Conservation (phyloP, 139 green algal species). For the Monoraphidium neglectum region DNA sequence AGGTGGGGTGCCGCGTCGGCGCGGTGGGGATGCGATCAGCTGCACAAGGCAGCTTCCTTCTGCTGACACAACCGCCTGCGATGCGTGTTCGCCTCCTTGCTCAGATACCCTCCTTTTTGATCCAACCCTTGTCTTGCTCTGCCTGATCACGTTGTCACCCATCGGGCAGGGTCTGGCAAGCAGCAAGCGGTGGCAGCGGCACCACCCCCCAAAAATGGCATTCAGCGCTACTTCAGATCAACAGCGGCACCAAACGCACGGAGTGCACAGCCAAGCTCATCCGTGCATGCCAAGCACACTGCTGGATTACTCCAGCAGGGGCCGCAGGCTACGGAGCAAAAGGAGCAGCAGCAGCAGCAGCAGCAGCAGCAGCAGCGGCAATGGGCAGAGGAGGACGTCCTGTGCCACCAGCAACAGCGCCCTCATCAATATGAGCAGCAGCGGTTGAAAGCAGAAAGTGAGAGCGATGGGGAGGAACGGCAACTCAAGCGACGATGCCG, state of each 20-base stretch:
- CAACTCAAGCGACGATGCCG: no score
- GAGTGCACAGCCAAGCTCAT: background rate
- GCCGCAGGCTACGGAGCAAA: background rate
- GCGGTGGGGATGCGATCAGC: constrained; percentile 7
- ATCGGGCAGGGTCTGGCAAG: background rate
- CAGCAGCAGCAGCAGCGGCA: background rate
- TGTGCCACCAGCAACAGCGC: background rate
- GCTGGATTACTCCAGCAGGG: background rate
- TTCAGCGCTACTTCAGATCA: constrained; percentile 16
- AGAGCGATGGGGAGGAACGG: no score
- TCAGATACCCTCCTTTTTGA: background rate
- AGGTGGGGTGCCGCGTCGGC: background rate
- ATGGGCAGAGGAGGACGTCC: background rate
- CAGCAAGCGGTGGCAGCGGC: background rate
- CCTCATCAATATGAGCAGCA: background rate
- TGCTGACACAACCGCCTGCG: background rate
- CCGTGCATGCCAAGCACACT: background rate
- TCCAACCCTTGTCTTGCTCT: background rate
- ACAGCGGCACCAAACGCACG: background rate
- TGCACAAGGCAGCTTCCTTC: background rate
- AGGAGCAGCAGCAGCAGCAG: constrained; percentile 15
- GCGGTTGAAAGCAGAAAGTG: no score
- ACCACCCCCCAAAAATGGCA: background rate
- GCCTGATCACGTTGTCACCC: background rate
- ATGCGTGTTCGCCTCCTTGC: background rate